Percentiles rank a stretch among this genome's conserved stretches.
phyloP scores from a whole-genome alignment of 345 rosid genomes.

The Melastoma malabathricum region DNA sequence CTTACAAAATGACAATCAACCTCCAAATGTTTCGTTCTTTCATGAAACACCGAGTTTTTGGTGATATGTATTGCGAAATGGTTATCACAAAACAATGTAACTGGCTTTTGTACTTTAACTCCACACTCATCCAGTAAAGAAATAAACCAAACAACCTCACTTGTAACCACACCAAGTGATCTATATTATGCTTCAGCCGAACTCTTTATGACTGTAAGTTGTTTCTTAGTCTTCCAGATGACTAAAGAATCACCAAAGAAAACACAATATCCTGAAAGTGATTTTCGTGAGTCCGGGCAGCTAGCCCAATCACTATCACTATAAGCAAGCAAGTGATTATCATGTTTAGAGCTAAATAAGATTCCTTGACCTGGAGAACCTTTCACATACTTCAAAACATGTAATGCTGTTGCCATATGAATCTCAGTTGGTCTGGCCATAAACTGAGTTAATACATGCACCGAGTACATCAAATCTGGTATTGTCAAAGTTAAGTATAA shows the following conservation, averaged over 20 bases:
- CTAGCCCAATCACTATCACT: background rate
- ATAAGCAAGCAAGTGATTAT: background rate
- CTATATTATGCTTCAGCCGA: background rate
- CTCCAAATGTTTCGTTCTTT: background rate
- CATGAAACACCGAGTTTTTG: background rate
- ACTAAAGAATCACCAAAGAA: background rate
- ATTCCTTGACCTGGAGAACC: background rate
- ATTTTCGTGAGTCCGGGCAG: too few species aligned
- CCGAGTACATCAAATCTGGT: too few species aligned
- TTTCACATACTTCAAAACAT: background rate
- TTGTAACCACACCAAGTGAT: background rate
- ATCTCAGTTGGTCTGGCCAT: too few species aligned
- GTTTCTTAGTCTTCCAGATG: background rate
- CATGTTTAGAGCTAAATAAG: background rate
- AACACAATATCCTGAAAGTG: background rate
- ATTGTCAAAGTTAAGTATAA: too few species aligned
- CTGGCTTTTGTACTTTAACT: background rate
- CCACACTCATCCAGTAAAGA: background rate
- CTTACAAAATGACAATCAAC: background rate
- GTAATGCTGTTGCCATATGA: too few species aligned
- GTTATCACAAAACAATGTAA: background rate
- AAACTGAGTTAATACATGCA: too few species aligned
- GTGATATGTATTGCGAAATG: background rate
- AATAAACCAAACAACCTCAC: background rate
- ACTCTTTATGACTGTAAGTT: background rate